Percentiles rank a stretch among this genome's conserved stretches.
phyloP scores from a whole-genome alignment of 495 filamentous ascomycete genomes.

The Hypoxylon crocopeplum region DNA sequence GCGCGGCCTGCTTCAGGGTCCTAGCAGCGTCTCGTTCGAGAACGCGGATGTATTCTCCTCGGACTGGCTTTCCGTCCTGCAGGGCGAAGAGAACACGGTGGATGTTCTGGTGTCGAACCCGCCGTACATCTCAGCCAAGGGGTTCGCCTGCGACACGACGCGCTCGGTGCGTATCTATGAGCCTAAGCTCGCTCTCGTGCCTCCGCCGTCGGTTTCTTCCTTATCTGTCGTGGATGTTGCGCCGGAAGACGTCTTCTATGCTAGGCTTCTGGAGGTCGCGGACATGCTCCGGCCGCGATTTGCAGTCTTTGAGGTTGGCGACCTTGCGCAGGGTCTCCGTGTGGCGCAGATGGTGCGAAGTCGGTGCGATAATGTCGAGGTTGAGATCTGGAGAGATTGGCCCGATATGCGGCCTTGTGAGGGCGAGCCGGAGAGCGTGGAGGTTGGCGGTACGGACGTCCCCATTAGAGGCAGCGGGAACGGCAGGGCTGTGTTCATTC shows the following conservation, averaged over 20 bases:
- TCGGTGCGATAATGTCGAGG: conserved; percentile 6
- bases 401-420: conserved; percentile 36
- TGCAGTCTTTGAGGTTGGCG: conserved; percentile 65
- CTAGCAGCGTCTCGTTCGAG: conserved; percentile 53
- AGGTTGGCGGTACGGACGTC: conserved; percentile 25
- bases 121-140: conserved; percentile 77
- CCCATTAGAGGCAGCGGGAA: conserved; percentile 42
- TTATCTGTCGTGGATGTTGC: background rate
- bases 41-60: conserved; percentile 61
- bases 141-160: conserved; percentile 63
- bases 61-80: conserved; percentile 17
- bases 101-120: conserved; percentile 90
- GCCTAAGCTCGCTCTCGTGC: conserved; percentile 80
- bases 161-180: conserved; percentile 82
- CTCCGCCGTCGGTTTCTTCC: conserved; percentile 4
- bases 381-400: conserved; percentile 64
- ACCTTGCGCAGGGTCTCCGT: conserved; percentile 63
- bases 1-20: background rate
- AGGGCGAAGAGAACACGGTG: conserved; percentile 33
- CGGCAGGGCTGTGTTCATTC: conserved; percentile 46
- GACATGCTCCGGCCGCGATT: conserved; percentile 45
- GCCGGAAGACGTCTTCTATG: conserved; percentile 68
- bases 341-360: conserved; percentile 56
- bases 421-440: conserved; percentile 17
- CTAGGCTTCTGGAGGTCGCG: conserved; percentile 54